Percentiles rank a stretch among this genome's conserved stretches.
Evolutionary conservation across 352 stramenopile species (phyloP).

Genomic region (Phytophthora capsici): DNA sequence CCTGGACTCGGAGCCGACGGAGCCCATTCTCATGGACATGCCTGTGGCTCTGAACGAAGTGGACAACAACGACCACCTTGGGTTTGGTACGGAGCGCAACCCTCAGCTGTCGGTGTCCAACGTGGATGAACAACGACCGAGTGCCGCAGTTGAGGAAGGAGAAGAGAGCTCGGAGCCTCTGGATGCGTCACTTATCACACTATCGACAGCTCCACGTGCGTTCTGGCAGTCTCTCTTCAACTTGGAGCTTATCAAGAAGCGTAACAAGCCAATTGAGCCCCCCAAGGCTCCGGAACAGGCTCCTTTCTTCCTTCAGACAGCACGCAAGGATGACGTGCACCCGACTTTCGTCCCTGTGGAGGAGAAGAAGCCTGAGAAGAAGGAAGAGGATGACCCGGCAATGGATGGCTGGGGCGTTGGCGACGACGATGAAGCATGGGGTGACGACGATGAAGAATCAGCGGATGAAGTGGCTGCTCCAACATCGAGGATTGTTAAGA

Average conservation of each 20-base stretch:
- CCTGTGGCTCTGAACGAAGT: slow-evolving; percentile 89
- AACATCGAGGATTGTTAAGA: slow-evolving; percentile 77
- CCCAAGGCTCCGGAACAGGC: slow-evolving; percentile 94
- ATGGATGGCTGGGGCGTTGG: slow-evolving; percentile 77
- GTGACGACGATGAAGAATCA: slow-evolving; percentile 47
- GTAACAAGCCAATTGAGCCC: slow-evolving; percentile 95
- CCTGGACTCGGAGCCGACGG: slow-evolving; percentile 70
- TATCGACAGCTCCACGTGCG: slow-evolving; percentile 79
- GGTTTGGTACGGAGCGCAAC: slow-evolving; percentile 62
- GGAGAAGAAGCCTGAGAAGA: slow-evolving; percentile 25
- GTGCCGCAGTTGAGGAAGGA: slow-evolving; percentile 46
- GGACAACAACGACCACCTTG: slow-evolving; percentile 69
- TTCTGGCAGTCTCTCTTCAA: slow-evolving; percentile 93
- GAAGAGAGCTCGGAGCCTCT: slow-evolving; percentile 56
- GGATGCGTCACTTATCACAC: slow-evolving; percentile 69
- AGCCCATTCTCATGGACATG: slow-evolving; percentile 92
- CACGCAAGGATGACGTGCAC: slow-evolving; percentile 79
- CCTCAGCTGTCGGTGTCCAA: slow-evolving; percentile 44
- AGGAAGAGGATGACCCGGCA: slow-evolving; percentile 34
- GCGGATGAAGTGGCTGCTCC: slow-evolving; percentile 36
- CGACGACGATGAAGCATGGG: slow-evolving; percentile 72
- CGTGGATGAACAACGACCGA: slow-evolving; percentile 50
- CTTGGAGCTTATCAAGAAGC: slow-evolving; percentile 95
- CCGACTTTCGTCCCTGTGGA: slow-evolving; percentile 76
- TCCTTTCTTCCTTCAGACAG: slow-evolving; percentile 96